These are phyloP conservation scores for Fusarium nygamai DNA, from an alignment of 2,329 filamentous ascomycete species.

Conservation along the genomic window DNA sequence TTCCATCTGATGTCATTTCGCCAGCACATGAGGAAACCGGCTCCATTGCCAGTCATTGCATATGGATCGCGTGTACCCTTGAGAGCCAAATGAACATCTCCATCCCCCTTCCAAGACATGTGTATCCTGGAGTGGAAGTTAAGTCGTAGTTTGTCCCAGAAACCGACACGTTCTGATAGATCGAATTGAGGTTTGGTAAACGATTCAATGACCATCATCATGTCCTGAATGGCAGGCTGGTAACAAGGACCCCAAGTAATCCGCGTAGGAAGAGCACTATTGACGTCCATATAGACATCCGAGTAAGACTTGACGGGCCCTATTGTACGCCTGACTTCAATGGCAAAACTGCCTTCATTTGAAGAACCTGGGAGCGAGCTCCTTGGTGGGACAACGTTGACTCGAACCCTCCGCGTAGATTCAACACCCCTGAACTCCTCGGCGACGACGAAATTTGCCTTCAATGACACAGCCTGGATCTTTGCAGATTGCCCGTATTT, in stretches of 20 bases:
- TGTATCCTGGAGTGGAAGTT: conserved; percentile 92
- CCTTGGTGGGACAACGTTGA: conserved; percentile 82
- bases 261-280: conserved; percentile 88
- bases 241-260: conserved; percentile 99
- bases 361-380: conserved; percentile 65
- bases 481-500: conserved; percentile 82
- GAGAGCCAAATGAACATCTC: conserved; percentile 91
- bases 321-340: conserved; percentile 90
- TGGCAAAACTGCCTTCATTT: conserved; percentile 74
- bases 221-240: conserved; percentile 97
- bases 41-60: conserved; percentile 88
- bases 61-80: conserved; percentile 96
- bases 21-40: conserved; percentile 99
- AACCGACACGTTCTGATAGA: conserved; percentile 91
- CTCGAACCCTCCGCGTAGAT: conserved; percentile 81
- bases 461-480: conserved; percentile 82
- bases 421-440: conserved; percentile 88
- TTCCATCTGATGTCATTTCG: conserved; percentile 91
- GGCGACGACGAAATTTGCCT: conserved; percentile 92
- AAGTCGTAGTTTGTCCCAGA: conserved; percentile 98
- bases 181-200: conserved; percentile 97
- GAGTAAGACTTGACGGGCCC: conserved; percentile 97
- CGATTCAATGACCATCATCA: conserved; percentile 99
- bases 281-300: conserved; percentile 90
- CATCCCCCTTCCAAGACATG: conserved; percentile 92